A percentile compares a stretch with the other conserved stretches of the same genome.
These are phyloP conservation scores for Cystoisospora suis DNA, from an alignment of 169 alveolate genomes.

Conservation along the genomic window DNA sequence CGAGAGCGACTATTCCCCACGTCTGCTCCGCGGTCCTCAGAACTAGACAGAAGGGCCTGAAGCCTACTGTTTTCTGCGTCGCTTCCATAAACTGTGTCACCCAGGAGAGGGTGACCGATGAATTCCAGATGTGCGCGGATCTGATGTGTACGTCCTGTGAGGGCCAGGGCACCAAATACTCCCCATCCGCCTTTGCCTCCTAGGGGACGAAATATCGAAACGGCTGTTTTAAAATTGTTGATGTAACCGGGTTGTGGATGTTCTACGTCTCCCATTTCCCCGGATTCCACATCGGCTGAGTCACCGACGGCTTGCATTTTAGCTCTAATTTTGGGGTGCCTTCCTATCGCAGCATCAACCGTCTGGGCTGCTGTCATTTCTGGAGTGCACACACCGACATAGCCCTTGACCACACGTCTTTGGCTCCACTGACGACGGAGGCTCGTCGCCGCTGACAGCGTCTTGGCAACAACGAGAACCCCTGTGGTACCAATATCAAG, in stretches of 20 bases:
- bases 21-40: too few relatives aligned
- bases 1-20: too few relatives aligned
- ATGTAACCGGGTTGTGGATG: slow-evolving; percentile 19
- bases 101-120: slow-evolving; percentile 54
- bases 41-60: too few relatives aligned
- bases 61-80: slow-evolving; percentile 11
- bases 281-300: slow-evolving; percentile 1
- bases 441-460: slow-evolving; percentile 19
- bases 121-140: slow-evolving; percentile 58
- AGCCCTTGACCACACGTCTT: slow-evolving; percentile 48
- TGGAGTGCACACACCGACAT: slow-evolving; percentile 44
- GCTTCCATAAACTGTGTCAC: slow-evolving; percentile 58
- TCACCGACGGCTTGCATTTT: slow-evolving; percentile 47
- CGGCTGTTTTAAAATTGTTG: not conserved
- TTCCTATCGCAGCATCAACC: slow-evolving; percentile 50
- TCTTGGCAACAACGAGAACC: slow-evolving; percentile 58
- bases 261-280: not conserved
- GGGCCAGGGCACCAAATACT: slow-evolving; percentile 49
- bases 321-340: slow-evolving; percentile 41
- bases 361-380: slow-evolving; percentile 30
- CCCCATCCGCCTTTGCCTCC: slow-evolving; percentile 37
- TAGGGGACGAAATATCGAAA: slow-evolving; percentile 38
- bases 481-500: slow-evolving; percentile 64
- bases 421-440: slow-evolving; percentile 48
- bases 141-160: slow-evolving; percentile 67